Evolutionary conservation across 208 protist genomes (phyloP), one percentile per base, ranked within the genome.

Genomic region (Paratrypanosoma confusum): DNA sequence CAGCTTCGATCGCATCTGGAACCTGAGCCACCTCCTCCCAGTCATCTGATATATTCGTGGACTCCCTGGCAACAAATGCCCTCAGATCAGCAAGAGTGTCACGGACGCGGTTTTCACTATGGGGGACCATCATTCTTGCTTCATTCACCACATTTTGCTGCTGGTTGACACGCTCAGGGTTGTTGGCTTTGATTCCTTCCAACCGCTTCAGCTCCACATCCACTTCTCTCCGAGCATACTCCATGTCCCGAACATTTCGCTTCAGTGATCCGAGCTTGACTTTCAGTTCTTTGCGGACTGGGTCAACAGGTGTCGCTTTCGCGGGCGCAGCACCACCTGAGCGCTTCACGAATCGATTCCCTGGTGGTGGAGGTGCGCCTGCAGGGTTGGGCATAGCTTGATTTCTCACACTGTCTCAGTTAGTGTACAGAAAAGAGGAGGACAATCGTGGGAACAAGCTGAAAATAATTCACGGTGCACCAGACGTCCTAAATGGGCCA

Each of bases 61-160:
- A 39, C 21, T 72, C 69, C 22, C 72, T 71, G 32, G 69, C 58
- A 13, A 89, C 38, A 57, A 71, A 89, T 39, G 71, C 64, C 13
- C 50, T 53, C 4, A 89, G 46, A 41, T 89, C 80, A 43, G 71
- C 78, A 24, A 66, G 31, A 14, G 53, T 50, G 1, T 56, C 33
- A 20, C 73, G 56, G 31, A 83, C 64, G 17, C 74, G 58, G 35
- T 89, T 89, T 47, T 69, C 57, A 16, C 72, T 70, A 39, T 84
- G 60, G 3, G 80, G 72, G 14, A 89, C 56, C 80, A 89, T 89
- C 71, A 83, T 84, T 42, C 63, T 50, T 24, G 80, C 74, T 32
- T 89, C 80, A 35, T 49, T 57, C 17, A 89, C 7, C 31, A 89
- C 80, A 40, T 70, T 71, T 32, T 79, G 54, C 52, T 89, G 80